phyloP scores from a whole-genome alignment of 2,329 filamentous ascomycete genomes.

The Penicillium sp. region DNA sequence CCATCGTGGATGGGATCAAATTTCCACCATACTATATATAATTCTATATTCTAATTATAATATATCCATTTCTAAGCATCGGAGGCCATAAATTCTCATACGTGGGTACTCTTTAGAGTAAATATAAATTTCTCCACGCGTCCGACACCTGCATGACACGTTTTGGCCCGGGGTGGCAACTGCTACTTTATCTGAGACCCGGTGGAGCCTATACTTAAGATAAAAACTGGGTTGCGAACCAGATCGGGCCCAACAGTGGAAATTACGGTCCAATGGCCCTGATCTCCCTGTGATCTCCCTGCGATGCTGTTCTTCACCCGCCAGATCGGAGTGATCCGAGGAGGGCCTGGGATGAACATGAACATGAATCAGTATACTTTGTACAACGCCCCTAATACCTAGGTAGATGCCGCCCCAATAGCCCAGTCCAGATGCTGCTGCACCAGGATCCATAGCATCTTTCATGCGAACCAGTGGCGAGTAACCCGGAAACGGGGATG shows the following conservation, averaged over 20 bases:
- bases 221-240: constrained; percentile 17
- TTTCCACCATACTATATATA: background rate
- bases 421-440: background rate
- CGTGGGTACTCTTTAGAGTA: no score
- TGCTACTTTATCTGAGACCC: constrained; percentile 17
- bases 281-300: background rate
- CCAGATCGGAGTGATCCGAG: background rate
- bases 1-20: background rate
- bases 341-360: background rate
- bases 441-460: background rate
- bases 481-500: constrained; percentile 10
- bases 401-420: no score
- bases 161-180: constrained; percentile 13
- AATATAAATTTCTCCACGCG: background rate
- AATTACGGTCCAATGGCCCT: constrained; percentile 14
- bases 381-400: background rate
- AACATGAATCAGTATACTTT: no score
- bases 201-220: constrained; percentile 15
- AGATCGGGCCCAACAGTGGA: constrained; percentile 17
- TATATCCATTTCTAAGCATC: background rate
- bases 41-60: background rate
- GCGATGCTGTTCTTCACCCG: background rate
- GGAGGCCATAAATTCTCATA: background rate
- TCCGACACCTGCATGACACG: constrained; percentile 9
- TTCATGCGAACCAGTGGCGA: constrained; percentile 10